A percentile compares a stretch with the other conserved stretches of the same genome.
Conservation (phyloP, 2,329 filamentous ascomycete species). For the Colletotrichum liriopes region DNA sequence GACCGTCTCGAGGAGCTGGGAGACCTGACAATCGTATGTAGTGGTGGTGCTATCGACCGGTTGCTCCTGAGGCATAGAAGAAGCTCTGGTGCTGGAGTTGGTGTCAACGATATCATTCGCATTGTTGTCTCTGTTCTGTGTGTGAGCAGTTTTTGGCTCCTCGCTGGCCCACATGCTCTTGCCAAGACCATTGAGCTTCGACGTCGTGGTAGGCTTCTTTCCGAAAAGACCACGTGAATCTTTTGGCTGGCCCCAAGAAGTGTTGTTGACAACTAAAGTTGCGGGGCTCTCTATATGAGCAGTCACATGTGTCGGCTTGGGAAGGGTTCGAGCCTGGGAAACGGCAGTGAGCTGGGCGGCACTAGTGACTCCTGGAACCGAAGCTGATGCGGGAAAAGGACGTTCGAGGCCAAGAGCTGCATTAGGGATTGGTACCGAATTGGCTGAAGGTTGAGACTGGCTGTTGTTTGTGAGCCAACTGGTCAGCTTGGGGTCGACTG, state of each 20-base stretch:
- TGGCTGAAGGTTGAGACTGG: not conserved
- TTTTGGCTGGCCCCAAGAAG: not conserved
- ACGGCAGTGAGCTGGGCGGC: not conserved
- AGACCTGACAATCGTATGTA: not conserved
- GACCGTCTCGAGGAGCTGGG: not conserved
- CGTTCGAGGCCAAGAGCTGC: not conserved
- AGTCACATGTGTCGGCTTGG: not conserved
- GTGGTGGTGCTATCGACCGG: not conserved
- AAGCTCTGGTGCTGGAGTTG: not conserved
- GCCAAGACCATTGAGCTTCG: not conserved
- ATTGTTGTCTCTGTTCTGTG: not conserved
- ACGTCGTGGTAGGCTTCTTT: not conserved
- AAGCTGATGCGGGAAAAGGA: not conserved
- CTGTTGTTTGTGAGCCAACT: not conserved
- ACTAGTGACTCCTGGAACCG: not conserved
- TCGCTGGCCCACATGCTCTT: not conserved
- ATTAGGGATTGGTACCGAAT: not conserved
- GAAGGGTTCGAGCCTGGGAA: not conserved
- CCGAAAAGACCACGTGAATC: no score
- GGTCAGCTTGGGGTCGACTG: not conserved
- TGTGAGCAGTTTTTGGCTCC: not conserved
- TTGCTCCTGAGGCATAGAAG: not conserved
- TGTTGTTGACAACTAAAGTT: not conserved
- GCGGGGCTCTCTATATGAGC: not conserved
- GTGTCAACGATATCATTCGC: not conserved